These are phyloP conservation scores for Phytophthora pisi DNA, from an alignment of 352 stramenopile species.

Conservation along the genomic window DNA sequence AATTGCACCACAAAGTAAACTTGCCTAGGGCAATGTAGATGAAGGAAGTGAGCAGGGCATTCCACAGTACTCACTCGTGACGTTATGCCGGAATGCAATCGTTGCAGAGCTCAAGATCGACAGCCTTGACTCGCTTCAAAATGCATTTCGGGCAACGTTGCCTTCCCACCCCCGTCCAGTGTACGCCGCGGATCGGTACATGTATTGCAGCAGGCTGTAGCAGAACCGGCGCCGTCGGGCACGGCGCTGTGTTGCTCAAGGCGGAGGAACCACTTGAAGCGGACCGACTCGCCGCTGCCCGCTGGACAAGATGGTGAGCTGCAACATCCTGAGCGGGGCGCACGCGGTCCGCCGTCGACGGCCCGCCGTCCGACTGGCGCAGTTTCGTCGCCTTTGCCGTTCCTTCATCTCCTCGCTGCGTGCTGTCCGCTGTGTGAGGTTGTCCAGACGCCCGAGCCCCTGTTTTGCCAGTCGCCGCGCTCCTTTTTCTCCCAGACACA, in stretches of 20 bases:
- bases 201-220: constrained; percentile 4
- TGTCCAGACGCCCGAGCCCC: background rate
- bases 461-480: constrained; percentile 20
- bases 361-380: background rate
- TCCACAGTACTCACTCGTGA: background rate
- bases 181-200: constrained; percentile 1
- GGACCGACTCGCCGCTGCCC: constrained; percentile 2
- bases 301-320: constrained; percentile 17
- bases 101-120: background rate
- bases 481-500: constrained; percentile 9
- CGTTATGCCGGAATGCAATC: background rate
- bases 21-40: too few relatives aligned
- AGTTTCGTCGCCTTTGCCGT: background rate
- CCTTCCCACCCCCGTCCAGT: background rate
- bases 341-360: background rate
- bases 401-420: constrained; percentile 4
- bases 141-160: background rate
- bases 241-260: background rate
- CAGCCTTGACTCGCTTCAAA: background rate
- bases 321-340: constrained; percentile 17
- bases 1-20: too few relatives aligned
- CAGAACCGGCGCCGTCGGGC: background rate
- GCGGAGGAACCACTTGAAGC: background rate
- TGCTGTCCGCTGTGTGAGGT: background rate
- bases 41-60: background rate